A percentile compares a stretch with the other conserved stretches of the same genome.
These are phyloP conservation scores for Salix udensis DNA, from an alignment of 345 rosid genomes.

Conservation along the genomic window DNA sequence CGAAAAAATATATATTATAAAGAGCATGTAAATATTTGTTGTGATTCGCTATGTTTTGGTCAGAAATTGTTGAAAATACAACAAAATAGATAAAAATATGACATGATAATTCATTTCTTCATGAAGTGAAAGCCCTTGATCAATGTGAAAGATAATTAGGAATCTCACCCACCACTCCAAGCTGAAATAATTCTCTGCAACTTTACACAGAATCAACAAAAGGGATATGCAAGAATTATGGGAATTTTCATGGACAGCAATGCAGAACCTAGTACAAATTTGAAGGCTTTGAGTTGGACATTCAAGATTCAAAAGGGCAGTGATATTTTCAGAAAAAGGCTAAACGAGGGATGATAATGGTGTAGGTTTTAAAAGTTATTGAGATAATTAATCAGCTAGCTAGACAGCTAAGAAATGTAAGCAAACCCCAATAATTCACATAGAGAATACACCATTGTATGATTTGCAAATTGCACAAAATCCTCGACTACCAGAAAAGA, in stretches of 20 bases:
- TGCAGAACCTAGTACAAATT: neutral
- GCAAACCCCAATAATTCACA: neutral
- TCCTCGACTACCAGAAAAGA: constrained; percentile 15
- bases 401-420: constrained; percentile 18
- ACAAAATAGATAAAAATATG: too few species aligned
- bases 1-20: too few species aligned
- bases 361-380: constrained; percentile 20
- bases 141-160: neutral
- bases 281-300: neutral
- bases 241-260: neutral
- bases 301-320: neutral
- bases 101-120: too few species aligned
- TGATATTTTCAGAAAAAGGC: neutral
- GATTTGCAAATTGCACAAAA: neutral
- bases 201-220: neutral
- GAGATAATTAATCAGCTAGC: constrained; percentile 15
- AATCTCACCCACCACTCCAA: neutral
- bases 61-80: too few species aligned
- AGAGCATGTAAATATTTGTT: too few species aligned
- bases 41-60: too few species aligned
- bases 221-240: neutral
- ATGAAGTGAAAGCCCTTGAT: too few species aligned
- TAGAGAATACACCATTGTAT: neutral
- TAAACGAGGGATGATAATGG: constrained; percentile 7
- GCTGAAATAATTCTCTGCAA: neutral